phyloP scores from a whole-genome alignment of 495 filamentous ascomycete species.

The Lasiosphaeria hispida region DNA sequence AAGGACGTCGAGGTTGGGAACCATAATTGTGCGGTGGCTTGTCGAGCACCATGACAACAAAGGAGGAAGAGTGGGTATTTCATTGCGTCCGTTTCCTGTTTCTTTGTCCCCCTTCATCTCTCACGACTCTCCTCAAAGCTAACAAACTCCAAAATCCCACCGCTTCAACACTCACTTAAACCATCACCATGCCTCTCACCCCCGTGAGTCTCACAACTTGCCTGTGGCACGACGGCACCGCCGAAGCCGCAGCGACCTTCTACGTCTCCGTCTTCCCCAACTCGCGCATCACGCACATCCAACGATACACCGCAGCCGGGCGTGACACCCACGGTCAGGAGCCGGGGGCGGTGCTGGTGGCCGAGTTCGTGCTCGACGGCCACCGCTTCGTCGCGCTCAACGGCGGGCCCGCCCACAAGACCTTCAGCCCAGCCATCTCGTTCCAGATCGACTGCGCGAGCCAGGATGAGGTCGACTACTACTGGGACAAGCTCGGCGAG shows the following conservation, averaged over 20 bases:
- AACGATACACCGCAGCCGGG: constrained; percentile 24
- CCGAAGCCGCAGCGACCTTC: constrained; percentile 36
- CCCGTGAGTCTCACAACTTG: constrained; percentile 28
- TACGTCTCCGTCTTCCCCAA: constrained; percentile 38
- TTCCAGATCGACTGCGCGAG: constrained; percentile 35
- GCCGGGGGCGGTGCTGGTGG: constrained; percentile 29
- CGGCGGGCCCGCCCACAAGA: constrained; percentile 34
- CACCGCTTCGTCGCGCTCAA: constrained; percentile 38
- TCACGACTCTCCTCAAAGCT: no score
- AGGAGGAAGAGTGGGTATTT: no score
- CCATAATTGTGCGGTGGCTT: no score
- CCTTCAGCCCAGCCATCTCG: constrained; percentile 29
- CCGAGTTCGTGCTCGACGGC: constrained; percentile 34
- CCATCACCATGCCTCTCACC: constrained; percentile 9
- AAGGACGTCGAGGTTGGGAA: no score
- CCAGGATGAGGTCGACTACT: constrained; percentile 43
- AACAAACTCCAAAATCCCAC: no score
- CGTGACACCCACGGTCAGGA: constrained; percentile 22
- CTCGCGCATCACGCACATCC: constrained; percentile 21
- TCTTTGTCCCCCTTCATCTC: no score
- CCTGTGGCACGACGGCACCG: constrained; percentile 43
- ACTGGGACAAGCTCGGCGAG: constrained; percentile 36
- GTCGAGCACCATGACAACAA: no score
- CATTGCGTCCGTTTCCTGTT: no score
- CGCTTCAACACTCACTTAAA: no score